These are phyloP conservation scores for Lepidium didymum DNA, from an alignment of 345 rosid species.

Conservation along the genomic window DNA sequence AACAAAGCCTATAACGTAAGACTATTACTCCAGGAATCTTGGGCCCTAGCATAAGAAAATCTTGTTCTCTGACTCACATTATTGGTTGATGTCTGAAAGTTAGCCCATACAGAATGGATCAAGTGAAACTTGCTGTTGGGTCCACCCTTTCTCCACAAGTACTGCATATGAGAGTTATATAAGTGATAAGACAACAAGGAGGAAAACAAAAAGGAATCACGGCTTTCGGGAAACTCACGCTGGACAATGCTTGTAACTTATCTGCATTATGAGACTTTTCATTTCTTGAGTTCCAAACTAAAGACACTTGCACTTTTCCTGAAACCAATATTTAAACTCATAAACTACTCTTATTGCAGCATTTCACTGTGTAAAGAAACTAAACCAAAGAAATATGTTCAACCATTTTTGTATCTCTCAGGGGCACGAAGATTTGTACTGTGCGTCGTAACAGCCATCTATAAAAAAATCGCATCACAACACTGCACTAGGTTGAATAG, in stretches of 20 bases:
- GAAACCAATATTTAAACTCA: slow-evolving; percentile 16
- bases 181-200: neutral
- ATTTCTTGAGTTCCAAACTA: slow-evolving; percentile 93
- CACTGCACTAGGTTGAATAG: neutral
- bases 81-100: slow-evolving; percentile 90
- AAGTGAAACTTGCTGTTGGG: slow-evolving; percentile 45
- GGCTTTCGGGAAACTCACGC: slow-evolving; percentile 37
- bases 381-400: neutral
- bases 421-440: slow-evolving; percentile 69
- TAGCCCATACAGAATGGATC: slow-evolving; percentile 93
- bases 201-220: neutral
- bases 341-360: neutral
- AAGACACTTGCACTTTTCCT: slow-evolving; percentile 84
- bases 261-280: slow-evolving; percentile 61
- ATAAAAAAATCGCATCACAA: slow-evolving; percentile 23
- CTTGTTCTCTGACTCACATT: slow-evolving; percentile 50
- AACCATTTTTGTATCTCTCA: slow-evolving; percentile 81
- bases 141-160: slow-evolving; percentile 84
- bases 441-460: slow-evolving; percentile 94
- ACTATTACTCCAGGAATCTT: neutral
- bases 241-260: slow-evolving; percentile 66
- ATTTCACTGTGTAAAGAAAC: neutral
- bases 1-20: neutral
- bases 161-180: slow-evolving; percentile 38
- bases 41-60: neutral